phyloP scores from a whole-genome alignment of 1,139 yeast genomes.

The Yamadazyma spencermartinsiae region DNA sequence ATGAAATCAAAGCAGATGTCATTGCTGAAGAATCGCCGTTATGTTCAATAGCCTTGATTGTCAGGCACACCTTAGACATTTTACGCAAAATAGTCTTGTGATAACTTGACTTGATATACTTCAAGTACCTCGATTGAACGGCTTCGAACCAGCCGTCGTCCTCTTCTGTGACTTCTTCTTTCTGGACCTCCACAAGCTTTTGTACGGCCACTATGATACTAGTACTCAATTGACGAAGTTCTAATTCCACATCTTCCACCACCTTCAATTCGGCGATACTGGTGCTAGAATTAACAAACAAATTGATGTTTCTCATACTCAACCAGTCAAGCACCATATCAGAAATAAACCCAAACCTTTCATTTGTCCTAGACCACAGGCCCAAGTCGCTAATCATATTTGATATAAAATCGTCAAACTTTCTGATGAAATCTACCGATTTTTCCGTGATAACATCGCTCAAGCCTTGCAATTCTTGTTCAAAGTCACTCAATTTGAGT shows the following conservation, averaged over 20 bases:
- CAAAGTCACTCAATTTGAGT: slow-evolving; percentile 18
- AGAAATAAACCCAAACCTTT: slow-evolving; percentile 43
- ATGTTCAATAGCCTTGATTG: slow-evolving; percentile 32
- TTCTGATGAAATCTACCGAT: slow-evolving; percentile 6
- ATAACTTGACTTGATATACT: slow-evolving; percentile 31
- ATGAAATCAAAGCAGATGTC: slow-evolving; percentile 46
- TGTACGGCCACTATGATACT: slow-evolving; percentile 71
- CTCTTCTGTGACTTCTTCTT: slow-evolving; percentile 41
- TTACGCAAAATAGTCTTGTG: slow-evolving; percentile 28
- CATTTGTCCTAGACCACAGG: slow-evolving; percentile 31
- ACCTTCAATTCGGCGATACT: slow-evolving; percentile 20
- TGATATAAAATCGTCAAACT: slow-evolving; percentile 8
- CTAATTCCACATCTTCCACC: slow-evolving; percentile 45
- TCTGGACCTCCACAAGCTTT: slow-evolving; percentile 40
- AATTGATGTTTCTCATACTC: slow-evolving; percentile 16
- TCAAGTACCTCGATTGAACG: slow-evolving; percentile 46
- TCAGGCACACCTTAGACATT: slow-evolving; percentile 19
- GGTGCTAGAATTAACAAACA: slow-evolving; percentile 26
- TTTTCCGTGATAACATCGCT: slow-evolving; percentile 18
- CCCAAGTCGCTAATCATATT: slow-evolving; percentile 3
- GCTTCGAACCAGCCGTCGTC: slow-evolving; percentile 65
- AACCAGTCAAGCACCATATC: slow-evolving; percentile 46
- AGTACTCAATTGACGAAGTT: slow-evolving; percentile 54
- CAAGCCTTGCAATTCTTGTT: slow-evolving; percentile 9
- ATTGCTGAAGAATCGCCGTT: slow-evolving; percentile 35